Evolutionary conservation across 495 filamentous ascomycete genomes (phyloP).

Genomic region (Penicillium crystallinum): DNA sequence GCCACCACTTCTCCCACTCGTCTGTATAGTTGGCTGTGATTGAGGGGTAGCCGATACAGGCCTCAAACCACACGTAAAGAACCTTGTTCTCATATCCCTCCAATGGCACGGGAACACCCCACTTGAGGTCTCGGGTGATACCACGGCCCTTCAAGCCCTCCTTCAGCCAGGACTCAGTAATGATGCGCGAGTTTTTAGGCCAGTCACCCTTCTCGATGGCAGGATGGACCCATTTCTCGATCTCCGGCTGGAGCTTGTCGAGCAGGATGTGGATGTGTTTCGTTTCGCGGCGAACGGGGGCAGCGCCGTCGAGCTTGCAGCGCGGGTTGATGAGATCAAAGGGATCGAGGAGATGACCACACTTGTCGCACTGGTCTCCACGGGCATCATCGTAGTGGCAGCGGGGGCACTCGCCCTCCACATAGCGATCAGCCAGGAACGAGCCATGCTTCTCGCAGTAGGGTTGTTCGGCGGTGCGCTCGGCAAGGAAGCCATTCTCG

Average conservation of each 20-base stretch:
- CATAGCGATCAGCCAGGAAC: constrained; percentile 90
- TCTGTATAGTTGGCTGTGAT: constrained; percentile 92
- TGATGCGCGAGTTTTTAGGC: constrained; percentile 68
- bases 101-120: constrained; percentile 70
- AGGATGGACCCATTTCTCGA: constrained; percentile 65
- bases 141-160: constrained; percentile 76
- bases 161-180: constrained; percentile 74
- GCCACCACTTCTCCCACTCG: constrained; percentile 95
- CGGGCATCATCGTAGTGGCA: constrained; percentile 78
- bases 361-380: constrained; percentile 86
- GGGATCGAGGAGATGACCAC: constrained; percentile 74
- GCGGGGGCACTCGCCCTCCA: constrained; percentile 81
- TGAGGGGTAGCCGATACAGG: constrained; percentile 91
- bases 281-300: constrained; percentile 65
- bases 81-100: constrained; percentile 73
- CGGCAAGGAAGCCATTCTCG: constrained; percentile 74
- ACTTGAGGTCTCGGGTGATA: constrained; percentile 89
- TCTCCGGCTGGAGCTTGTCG: constrained; percentile 69
- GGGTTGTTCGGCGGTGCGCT: constrained; percentile 71
- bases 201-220: constrained; percentile 59
- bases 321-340: constrained; percentile 51
- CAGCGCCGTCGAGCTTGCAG: constrained; percentile 81
- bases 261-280: constrained; percentile 73
- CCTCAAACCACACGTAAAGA: constrained; percentile 98
- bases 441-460: constrained; percentile 80